Percentiles rank a stretch among this genome's conserved stretches.
Evolutionary conservation across 2,329 filamentous ascomycete genomes (phyloP).

Genomic region (Colletotrichum endophyticum): DNA sequence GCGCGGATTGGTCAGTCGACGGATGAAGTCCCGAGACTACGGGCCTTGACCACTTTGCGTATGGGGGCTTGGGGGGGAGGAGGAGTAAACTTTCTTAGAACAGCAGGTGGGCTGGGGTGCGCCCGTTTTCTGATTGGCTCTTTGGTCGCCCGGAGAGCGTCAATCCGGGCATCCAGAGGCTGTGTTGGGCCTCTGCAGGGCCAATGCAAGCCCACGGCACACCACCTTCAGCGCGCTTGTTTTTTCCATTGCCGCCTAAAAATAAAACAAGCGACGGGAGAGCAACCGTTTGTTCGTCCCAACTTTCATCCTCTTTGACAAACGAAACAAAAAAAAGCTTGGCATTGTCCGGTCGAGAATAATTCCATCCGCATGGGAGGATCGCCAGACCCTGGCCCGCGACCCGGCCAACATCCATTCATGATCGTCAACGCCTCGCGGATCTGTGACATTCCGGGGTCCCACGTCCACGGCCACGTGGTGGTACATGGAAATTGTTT

Average conservation of each 20-base stretch:
- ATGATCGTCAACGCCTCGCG: conserved; percentile 10
- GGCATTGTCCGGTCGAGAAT: background rate
- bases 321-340: background rate
- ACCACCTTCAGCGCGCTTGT: conserved; percentile 10
- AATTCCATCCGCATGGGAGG: background rate
- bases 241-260: conserved; percentile 1
- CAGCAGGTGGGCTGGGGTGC: background rate
- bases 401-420: background rate
- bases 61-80: background rate
- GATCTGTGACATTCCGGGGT: conserved; percentile 6
- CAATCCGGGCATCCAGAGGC: background rate
- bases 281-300: background rate
- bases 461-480: background rate
- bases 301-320: background rate
- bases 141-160: background rate
- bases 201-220: background rate
- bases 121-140: background rate
- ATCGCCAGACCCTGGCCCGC: background rate
- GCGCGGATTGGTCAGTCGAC: background rate
- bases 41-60: background rate
- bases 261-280: conserved; percentile 12
- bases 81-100: background rate
- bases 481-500: background rate
- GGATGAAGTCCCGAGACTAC: background rate
- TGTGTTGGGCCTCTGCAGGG: background rate